These are phyloP conservation scores for Dipodascopsis tothii DNA, from an alignment of 805 yeast genomes.

Conservation along the genomic window DNA sequence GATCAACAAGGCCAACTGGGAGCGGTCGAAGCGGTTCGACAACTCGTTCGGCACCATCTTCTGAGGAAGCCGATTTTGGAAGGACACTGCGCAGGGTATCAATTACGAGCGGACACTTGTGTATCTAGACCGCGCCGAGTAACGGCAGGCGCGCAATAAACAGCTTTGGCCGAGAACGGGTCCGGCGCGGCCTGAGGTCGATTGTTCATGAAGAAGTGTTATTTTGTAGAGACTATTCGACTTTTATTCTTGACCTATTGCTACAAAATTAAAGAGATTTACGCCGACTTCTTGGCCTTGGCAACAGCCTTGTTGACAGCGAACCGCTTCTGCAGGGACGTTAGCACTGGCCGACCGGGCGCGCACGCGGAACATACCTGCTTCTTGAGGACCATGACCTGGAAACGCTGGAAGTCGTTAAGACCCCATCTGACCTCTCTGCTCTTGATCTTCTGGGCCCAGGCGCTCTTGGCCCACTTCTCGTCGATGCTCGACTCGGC, in stretches of 20 bases:
- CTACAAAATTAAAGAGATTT: not conserved
- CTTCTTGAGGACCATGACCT: slow-evolving; percentile 93
- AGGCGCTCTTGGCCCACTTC: slow-evolving; percentile 87
- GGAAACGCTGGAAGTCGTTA: slow-evolving; percentile 98
- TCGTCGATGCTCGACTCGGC: slow-evolving; percentile 76
- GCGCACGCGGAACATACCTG: slow-evolving; percentile 44
- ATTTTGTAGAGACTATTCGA: not conserved
- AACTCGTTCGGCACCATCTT: slow-evolving; percentile 15
- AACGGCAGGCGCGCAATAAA: too few species aligned
- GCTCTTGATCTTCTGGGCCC: slow-evolving; percentile 98
- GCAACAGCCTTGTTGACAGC: slow-evolving; percentile 94
- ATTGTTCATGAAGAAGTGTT: not conserved
- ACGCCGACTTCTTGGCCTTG: slow-evolving; percentile 51
- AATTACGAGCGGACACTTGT: too few species aligned
- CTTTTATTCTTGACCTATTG: not conserved
- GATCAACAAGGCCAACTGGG: slow-evolving; percentile 1
- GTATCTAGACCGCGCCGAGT: too few species aligned
- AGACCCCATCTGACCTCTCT: slow-evolving; percentile 88
- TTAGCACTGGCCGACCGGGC: too few species aligned
- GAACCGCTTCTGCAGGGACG: slow-evolving; percentile 50
- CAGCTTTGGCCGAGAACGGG: not conserved
- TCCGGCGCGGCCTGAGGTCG: not conserved
- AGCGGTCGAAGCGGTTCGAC: slow-evolving; percentile 1
- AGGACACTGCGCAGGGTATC: too few species aligned
- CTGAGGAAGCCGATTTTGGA: not conserved